These are phyloP conservation scores for Capsicum chinense DNA, from an alignment of 257 asterid genomes.

Conservation along the genomic window DNA sequence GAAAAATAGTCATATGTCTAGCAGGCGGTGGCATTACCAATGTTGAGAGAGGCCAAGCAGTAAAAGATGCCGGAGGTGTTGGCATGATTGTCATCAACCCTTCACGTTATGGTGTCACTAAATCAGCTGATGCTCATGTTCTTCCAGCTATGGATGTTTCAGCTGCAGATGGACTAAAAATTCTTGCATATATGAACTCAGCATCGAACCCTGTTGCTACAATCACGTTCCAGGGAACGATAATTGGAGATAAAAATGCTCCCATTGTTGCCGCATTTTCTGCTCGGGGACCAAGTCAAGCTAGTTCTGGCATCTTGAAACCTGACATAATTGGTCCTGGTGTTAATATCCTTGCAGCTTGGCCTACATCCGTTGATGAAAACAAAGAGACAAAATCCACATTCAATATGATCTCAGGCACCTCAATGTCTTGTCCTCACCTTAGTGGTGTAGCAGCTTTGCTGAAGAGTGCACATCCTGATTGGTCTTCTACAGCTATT, in stretches of 20 bases:
- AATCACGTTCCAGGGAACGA: conserved; percentile 50
- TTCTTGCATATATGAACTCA: conserved; percentile 40
- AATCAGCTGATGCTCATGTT: conserved; percentile 34
- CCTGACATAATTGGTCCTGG: conserved; percentile 75
- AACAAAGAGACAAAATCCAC: conserved; percentile 34
- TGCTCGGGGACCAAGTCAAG: conserved; percentile 48
- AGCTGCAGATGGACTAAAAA: conserved; percentile 26
- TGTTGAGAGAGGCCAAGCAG: conserved; percentile 41
- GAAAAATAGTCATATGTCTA: conserved; percentile 55
- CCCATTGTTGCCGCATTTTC: conserved; percentile 56
- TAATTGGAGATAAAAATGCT: conserved; percentile 46
- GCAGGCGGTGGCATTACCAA: background rate
- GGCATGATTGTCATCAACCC: conserved; percentile 50
- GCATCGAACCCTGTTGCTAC: conserved; percentile 35
- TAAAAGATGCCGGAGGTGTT: conserved; percentile 49
- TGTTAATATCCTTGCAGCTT: conserved; percentile 57
- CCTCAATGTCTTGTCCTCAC: conserved; percentile 66
- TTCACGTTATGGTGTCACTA: conserved; percentile 17
- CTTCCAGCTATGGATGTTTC: conserved; percentile 42
- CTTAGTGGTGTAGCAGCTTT: conserved; percentile 53
- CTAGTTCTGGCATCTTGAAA: conserved; percentile 57
- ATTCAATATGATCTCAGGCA: conserved; percentile 55
- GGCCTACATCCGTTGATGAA: conserved; percentile 47
- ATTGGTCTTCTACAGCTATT: conserved; percentile 57
- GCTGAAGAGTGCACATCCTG: conserved; percentile 47